phyloP scores from a whole-genome alignment of 2,329 filamentous ascomycete species.

The Penicillium decumbens region DNA sequence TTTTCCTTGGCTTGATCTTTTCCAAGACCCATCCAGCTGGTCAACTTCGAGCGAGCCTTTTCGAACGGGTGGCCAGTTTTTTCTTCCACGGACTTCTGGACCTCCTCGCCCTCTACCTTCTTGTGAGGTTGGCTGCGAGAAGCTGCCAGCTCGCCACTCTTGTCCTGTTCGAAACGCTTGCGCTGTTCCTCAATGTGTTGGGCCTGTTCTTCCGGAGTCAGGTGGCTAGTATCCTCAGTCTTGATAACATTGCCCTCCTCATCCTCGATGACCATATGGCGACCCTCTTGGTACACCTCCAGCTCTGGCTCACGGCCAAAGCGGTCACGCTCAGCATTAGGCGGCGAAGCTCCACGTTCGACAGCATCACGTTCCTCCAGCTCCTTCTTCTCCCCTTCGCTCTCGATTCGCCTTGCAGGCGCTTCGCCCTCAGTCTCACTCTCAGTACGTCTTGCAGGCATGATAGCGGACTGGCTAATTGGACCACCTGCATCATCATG shows the following conservation, averaged over 20 bases:
- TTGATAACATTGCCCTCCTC: slow-evolving; percentile 79
- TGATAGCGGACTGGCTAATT: slow-evolving; percentile 84
- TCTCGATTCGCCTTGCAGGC: neutral
- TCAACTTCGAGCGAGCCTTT: slow-evolving; percentile 46
- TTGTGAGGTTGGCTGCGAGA: slow-evolving; percentile 43
- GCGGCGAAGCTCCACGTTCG: slow-evolving; percentile 40
- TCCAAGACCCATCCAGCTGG: slow-evolving; percentile 41
- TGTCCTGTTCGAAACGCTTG: slow-evolving; percentile 52
- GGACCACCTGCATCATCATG: slow-evolving; percentile 83
- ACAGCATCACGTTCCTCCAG: slow-evolving; percentile 27
- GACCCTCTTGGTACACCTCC: slow-evolving; percentile 76
- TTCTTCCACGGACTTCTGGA: slow-evolving; percentile 37
- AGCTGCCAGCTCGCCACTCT: slow-evolving; percentile 43
- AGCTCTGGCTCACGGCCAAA: slow-evolving; percentile 42
- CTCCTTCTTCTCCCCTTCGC: slow-evolving; percentile 22
- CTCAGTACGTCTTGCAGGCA: slow-evolving; percentile 52
- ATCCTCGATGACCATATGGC: slow-evolving; percentile 76
- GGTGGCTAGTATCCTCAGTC: slow-evolving; percentile 50
- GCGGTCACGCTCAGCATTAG: slow-evolving; percentile 28
- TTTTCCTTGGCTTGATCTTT: slow-evolving; percentile 27
- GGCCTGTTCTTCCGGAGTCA: slow-evolving; percentile 55
- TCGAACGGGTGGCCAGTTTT: slow-evolving; percentile 33
- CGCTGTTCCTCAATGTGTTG: slow-evolving; percentile 53
- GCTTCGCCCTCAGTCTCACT: slow-evolving; percentile 20
- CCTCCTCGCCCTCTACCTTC: slow-evolving; percentile 44